Percentiles rank a stretch among this genome's conserved stretches.
phyloP scores from a whole-genome alignment of 2,329 filamentous ascomycete species.

The Aspergillus pseudoviridinutans region DNA sequence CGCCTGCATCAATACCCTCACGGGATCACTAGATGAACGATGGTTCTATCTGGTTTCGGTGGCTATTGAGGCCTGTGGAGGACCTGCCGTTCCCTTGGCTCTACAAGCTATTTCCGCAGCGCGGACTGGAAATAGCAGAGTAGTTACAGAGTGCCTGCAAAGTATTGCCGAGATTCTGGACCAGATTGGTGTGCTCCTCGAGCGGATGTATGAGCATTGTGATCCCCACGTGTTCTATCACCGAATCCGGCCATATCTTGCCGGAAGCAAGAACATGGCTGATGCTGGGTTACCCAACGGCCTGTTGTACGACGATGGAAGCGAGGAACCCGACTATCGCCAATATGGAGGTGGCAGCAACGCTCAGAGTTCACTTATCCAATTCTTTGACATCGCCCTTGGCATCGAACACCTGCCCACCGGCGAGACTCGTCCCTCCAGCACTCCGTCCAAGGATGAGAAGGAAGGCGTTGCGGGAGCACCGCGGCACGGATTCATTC shows the following conservation, averaged over 20 bases:
- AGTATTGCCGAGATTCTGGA: constrained; percentile 83
- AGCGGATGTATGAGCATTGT: constrained; percentile 92
- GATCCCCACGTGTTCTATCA: constrained; percentile 94
- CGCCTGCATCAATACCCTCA: constrained; percentile 83
- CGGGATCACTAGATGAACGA: constrained; percentile 90
- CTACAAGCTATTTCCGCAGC: constrained; percentile 79
- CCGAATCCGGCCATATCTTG: constrained; percentile 90
- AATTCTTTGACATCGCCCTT: constrained; percentile 92
- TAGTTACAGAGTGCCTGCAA: constrained; percentile 72
- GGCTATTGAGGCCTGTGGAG: constrained; percentile 89
- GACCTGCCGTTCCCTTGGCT: constrained; percentile 83
- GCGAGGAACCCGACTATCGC: constrained; percentile 63
- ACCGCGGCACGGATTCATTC: constrained; percentile 80
- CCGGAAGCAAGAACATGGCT: constrained; percentile 95
- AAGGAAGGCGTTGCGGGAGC: constrained; percentile 44
- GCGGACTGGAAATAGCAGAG: constrained; percentile 62
- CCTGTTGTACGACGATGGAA: constrained; percentile 80
- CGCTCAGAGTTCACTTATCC: constrained; percentile 92
- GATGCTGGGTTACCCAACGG: constrained; percentile 87
- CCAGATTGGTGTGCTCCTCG: constrained; percentile 72
- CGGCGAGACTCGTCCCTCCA: constrained; percentile 56
- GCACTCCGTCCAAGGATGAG: constrained; percentile 33
- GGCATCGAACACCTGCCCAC: constrained; percentile 89
- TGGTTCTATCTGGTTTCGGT: constrained; percentile 98
- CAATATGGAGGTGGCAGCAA: constrained; percentile 95